Evolutionary conservation across 108 stramenopile species (phyloP).

Genomic region (Nannochloropsis gaditana): DNA sequence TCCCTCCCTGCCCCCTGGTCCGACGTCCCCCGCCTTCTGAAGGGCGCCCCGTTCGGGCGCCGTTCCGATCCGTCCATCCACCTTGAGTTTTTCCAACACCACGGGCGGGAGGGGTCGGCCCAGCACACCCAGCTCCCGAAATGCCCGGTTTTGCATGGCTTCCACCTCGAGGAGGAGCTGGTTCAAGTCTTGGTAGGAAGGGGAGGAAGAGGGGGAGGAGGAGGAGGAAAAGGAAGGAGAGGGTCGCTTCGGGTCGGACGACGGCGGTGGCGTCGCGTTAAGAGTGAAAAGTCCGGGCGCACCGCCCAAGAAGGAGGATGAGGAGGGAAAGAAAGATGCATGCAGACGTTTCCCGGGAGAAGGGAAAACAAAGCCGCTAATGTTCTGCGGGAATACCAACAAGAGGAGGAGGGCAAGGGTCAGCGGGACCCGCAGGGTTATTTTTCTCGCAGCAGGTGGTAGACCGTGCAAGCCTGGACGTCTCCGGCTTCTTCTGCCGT

Average conservation of each 20-base stretch:
- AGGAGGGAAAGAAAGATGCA: conserved; percentile 12
- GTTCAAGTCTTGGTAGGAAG: not conserved
- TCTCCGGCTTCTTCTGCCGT: no score
- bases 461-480: no score
- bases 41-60: not conserved
- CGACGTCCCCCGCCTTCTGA: not conserved
- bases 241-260: not conserved
- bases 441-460: no score
- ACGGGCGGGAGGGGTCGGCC: not conserved
- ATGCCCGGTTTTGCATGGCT: not conserved
- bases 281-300: not conserved
- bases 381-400: not conserved
- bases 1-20: not conserved
- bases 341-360: not conserved
- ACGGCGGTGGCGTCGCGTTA: not conserved
- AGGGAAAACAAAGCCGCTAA: not conserved
- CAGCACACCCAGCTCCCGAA: not conserved
- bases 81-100: not conserved
- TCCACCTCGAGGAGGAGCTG: not conserved
- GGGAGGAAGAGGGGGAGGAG: not conserved
- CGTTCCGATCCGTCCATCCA: not conserved
- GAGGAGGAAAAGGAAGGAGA: not conserved
- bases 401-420: not conserved
- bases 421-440: no score
- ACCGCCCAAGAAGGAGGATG: not conserved